These are phyloP conservation scores for Nakazawaea anatomiae DNA, from an alignment of 805 yeast genomes.

Conservation along the genomic window DNA sequence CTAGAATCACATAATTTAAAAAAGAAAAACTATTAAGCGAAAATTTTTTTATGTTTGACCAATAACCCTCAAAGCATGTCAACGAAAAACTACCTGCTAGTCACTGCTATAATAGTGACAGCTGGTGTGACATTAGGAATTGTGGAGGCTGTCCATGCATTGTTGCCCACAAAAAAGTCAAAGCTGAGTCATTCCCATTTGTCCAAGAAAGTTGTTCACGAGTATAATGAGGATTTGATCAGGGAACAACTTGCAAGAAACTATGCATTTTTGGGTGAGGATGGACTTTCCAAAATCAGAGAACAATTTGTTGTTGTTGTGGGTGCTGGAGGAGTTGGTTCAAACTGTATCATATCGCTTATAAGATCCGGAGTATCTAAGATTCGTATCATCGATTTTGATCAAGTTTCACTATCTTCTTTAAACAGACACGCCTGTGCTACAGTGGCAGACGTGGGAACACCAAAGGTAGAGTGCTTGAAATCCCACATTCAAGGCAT, in stretches of 20 bases:
- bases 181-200: neutral
- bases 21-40: neutral
- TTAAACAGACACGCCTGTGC: slow-evolving; percentile 95
- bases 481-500: slow-evolving; percentile 59
- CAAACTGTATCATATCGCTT: slow-evolving; percentile 90
- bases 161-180: neutral
- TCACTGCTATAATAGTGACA: slow-evolving; percentile 20
- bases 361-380: slow-evolving; percentile 85
- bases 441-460: slow-evolving; percentile 85
- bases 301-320: slow-evolving; percentile 67
- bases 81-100: neutral
- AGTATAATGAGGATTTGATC: slow-evolving; percentile 62
- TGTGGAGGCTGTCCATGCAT: slow-evolving; percentile 22
- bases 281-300: slow-evolving; percentile 73
- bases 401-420: slow-evolving; percentile 90
- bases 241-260: slow-evolving; percentile 92
- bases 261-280: slow-evolving; percentile 85
- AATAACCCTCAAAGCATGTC: slow-evolving; percentile 1
- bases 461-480: slow-evolving; percentile 79
- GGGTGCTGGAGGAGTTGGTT: slow-evolving; percentile 99
- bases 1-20: neutral
- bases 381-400: slow-evolving; percentile 84
- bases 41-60: neutral
- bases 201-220: slow-evolving; percentile 1
- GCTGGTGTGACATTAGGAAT: slow-evolving; percentile 28